These are phyloP conservation scores for Licmophora abbreviata DNA, from an alignment of 108 stramenopile genomes.

Conservation along the genomic window DNA sequence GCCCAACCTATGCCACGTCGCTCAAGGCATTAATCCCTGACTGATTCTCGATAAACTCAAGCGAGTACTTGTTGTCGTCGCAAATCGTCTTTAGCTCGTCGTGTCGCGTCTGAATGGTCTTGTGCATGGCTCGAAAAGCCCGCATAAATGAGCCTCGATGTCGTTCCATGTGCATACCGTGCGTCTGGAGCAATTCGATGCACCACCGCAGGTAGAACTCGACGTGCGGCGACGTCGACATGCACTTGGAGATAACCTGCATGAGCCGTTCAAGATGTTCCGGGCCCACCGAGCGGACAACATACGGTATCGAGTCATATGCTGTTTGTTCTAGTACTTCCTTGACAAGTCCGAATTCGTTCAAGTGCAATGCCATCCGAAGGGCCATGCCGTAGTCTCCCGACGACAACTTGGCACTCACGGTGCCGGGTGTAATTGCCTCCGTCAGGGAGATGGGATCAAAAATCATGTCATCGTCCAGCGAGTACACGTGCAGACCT, in stretches of 20 bases:
- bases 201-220: slow-evolving; percentile 87
- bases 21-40: too few species aligned
- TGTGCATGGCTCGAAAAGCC: slow-evolving; percentile 70
- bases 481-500: slow-evolving; percentile 84
- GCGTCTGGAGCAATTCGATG: slow-evolving; percentile 59
- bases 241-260: slow-evolving; percentile 66
- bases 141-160: slow-evolving; percentile 68
- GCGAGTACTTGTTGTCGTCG: slow-evolving; percentile 69
- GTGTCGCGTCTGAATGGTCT: slow-evolving; percentile 56
- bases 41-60: slow-evolving; percentile 73
- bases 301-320: slow-evolving; percentile 59
- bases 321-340: slow-evolving; percentile 78
- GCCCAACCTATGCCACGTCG: too few species aligned
- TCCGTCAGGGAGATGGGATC: slow-evolving; percentile 86
- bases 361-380: slow-evolving; percentile 78
- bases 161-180: slow-evolving; percentile 78
- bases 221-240: slow-evolving; percentile 77
- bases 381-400: slow-evolving; percentile 67
- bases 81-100: slow-evolving; percentile 70
- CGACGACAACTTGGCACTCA: slow-evolving; percentile 46
- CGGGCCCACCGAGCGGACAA: slow-evolving; percentile 59
- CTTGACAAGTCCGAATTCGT: slow-evolving; percentile 69
- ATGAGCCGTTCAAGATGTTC: slow-evolving; percentile 69
- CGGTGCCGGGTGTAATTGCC: slow-evolving; percentile 72
- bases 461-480: slow-evolving; percentile 90